These are phyloP conservation scores for Tuctoria greenei DNA, from an alignment of 176 grass and related monocot species.

Conservation along the genomic window DNA sequence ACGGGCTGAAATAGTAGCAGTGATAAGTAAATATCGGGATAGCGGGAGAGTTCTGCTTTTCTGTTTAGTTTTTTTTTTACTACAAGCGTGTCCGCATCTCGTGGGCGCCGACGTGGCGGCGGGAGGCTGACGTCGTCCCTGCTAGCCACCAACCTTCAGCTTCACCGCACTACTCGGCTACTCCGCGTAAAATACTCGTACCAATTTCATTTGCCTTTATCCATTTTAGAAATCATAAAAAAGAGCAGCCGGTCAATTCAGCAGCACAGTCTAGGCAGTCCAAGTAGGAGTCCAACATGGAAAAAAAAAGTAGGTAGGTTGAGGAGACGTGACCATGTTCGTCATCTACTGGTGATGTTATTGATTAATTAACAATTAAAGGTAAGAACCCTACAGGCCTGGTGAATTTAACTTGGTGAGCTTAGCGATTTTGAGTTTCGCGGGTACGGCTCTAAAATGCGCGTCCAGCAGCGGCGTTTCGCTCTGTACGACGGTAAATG, in stretches of 20 bases:
- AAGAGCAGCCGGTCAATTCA: not conserved
- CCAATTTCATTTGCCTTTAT: not conserved
- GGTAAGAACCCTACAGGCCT: not conserved
- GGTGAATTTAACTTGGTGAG: too few relatives aligned
- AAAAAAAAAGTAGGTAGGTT: not conserved
- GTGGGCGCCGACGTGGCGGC: constrained; percentile 61
- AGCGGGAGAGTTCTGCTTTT: too few relatives aligned
- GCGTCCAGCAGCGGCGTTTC: too few relatives aligned
- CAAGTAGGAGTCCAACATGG: not conserved
- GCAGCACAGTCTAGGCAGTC: too few relatives aligned
- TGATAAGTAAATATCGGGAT: too few relatives aligned
- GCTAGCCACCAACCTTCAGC: constrained; percentile 62
- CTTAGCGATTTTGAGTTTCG: too few relatives aligned
- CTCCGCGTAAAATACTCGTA: constrained; percentile 2
- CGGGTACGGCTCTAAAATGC: too few relatives aligned
- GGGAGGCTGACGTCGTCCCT: constrained; percentile 41
- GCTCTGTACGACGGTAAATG: not conserved
- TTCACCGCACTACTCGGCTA: constrained; percentile 51
- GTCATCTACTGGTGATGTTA: not conserved
- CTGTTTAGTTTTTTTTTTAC: too few relatives aligned
- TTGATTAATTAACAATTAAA: not conserved
- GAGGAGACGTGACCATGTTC: not conserved
- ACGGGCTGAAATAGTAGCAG: too few relatives aligned
- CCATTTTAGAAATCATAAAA: too few relatives aligned
- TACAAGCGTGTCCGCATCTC: not conserved